Conservation (phyloP, 2,329 filamentous ascomycete species). For the Aspergillus fijiensis region DNA sequence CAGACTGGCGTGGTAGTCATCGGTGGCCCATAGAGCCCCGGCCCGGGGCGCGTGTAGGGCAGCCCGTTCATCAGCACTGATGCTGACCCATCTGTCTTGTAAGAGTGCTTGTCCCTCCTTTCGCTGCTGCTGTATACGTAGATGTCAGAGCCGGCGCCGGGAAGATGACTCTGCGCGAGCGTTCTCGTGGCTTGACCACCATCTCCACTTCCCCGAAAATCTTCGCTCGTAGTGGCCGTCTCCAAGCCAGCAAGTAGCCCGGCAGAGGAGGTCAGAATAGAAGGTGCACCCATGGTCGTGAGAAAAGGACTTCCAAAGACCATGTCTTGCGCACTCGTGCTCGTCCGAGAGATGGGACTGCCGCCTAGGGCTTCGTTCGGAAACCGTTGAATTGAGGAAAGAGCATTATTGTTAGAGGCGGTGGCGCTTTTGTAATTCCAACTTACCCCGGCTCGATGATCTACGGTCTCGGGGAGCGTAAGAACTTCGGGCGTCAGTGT, state of each 20-base stretch:
- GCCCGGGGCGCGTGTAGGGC: constrained; percentile 38
- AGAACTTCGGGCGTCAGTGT: constrained; percentile 18
- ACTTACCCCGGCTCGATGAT: constrained; percentile 19
- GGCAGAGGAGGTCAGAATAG: constrained; percentile 13
- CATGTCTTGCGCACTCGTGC: constrained; percentile 27
- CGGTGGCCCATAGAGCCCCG: not conserved
- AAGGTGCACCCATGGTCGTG: constrained; percentile 19
- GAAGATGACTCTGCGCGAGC: constrained; percentile 26
- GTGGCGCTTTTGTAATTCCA: constrained; percentile 18
- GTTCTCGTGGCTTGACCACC: constrained; percentile 17
- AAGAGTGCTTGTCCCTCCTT: constrained; percentile 29
- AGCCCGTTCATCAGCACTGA: constrained; percentile 43
- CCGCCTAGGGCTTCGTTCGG: constrained; percentile 23
- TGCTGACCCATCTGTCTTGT: constrained; percentile 24
- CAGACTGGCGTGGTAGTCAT: constrained; percentile 9
- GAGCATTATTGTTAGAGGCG: constrained; percentile 13
- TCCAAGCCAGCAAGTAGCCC: constrained; percentile 19
- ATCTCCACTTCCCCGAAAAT: constrained; percentile 16
- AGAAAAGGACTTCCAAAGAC: constrained; percentile 32
- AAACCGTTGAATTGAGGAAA: constrained; percentile 20
- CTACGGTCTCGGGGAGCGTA: constrained; percentile 19
- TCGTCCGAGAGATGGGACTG: constrained; percentile 21
- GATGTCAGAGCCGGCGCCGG: constrained; percentile 34
- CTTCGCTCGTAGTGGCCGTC: constrained; percentile 19
- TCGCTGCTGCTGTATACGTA: constrained; percentile 42